Evolutionary conservation across 768 basidiomycete species (phyloP).

Genomic region (Phylloporus sp.): DNA sequence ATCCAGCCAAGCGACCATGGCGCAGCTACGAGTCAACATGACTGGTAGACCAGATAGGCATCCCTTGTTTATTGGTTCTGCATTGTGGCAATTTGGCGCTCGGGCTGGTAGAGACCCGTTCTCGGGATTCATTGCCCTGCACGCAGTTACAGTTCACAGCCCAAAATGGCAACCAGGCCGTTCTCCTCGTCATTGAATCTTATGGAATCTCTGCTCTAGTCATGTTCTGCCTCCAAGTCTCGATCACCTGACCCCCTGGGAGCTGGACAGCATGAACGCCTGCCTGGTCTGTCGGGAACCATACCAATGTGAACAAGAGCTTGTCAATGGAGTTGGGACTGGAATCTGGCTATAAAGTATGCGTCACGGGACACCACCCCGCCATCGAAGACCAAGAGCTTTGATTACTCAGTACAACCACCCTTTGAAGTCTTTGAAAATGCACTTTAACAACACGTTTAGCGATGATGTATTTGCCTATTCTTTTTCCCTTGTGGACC

Average conservation of each 20-base stretch:
- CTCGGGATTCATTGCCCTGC: not conserved
- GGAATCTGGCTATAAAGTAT: slow-evolving; percentile 12
- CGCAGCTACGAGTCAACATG: no score
- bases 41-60: not conserved
- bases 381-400: not conserved
- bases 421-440: not conserved
- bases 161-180: not conserved
- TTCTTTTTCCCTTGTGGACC: not conserved
- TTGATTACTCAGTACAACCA: not conserved
- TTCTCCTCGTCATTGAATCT: slow-evolving; percentile 2
- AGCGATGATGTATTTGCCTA: slow-evolving; percentile 10
- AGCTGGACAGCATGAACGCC: not conserved
- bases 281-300: slow-evolving; percentile 16
- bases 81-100: slow-evolving; percentile 7
- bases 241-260: not conserved
- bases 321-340: slow-evolving; percentile 1
- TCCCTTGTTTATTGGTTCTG: not conserved
- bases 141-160: not conserved
- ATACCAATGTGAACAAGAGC: slow-evolving; percentile 11
- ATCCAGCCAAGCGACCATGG: not conserved
- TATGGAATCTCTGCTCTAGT: not conserved
- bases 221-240: not conserved
- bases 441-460: slow-evolving; percentile 10
- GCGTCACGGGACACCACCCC: not conserved
- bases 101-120: not conserved